Base-by-base conservation (phyloP, 2,329 filamentous ascomycete species). In the Hansfordia pulvinata region DNA sequence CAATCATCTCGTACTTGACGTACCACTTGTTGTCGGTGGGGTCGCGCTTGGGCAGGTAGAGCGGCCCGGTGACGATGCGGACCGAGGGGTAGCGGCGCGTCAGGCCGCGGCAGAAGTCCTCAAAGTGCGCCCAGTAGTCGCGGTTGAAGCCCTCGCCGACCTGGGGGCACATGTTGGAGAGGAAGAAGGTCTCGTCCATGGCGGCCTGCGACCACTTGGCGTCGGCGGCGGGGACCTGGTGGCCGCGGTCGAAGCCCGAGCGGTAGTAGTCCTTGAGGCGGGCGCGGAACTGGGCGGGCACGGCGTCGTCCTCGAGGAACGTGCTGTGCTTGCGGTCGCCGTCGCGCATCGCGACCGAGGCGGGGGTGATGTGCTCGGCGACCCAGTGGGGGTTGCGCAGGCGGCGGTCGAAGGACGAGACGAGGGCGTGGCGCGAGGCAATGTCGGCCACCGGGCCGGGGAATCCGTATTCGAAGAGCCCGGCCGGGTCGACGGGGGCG, bases 81-180 rank as follows among this genome's bases (percentile, higher is more conserved):
- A 98, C 88, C 21, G 71, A 80, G 1, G 88, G 86, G 48, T 94
- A 98, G 28, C 62, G 67, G 24, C 62, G 57, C 1, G 86, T 88
- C 37, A 98, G 62, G 11, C 84, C 64, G 8, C 90, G 72, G 57
- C 88, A 94, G 47, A 96, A 98, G 47, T 94, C 88, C 58, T 98
- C 90, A 39, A 98, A 86, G 53, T 98, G 90, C 19, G 90, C 81
- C 90, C 90, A 98, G 69, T 98, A 98, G 59, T 98, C 90, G 27
- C 90, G 71, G 60, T 98, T 98, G 66, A 98, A 98, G 32, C 90
- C 90, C 49, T 94, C 84, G 39, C 90, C 90, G 17, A 98, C 90
- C 58, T 98, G 90, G 17, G 90, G 90, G 48, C 86, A 93, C 86
- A 98, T 98, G 60, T 98, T 98, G 48, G 69, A 78, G 30, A 98